A percentile compares a stretch with the other conserved stretches of the same genome.
These are phyloP conservation scores for Carallia brachiata DNA, from an alignment of 345 rosid genomes.

Conservation along the genomic window DNA sequence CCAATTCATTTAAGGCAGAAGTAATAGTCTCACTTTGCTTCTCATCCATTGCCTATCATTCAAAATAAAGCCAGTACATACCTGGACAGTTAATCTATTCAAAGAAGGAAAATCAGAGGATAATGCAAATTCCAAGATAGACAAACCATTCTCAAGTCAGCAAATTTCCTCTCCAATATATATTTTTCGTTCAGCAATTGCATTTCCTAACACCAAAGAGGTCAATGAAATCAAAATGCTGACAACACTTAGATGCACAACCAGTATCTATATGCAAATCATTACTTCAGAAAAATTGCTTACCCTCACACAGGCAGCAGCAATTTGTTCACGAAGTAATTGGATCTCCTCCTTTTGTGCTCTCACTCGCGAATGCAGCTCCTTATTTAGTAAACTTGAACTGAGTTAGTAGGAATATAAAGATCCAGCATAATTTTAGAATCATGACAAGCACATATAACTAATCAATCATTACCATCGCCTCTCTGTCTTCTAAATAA, in stretches of 20 bases:
- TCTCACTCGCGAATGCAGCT: constrained; percentile 51
- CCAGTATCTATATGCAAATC: constrained; percentile 2
- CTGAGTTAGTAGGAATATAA: constrained; percentile 20
- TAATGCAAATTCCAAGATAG: constrained; percentile 3
- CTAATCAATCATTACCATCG: constrained; percentile 48
- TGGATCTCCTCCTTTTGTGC: constrained; percentile 77
- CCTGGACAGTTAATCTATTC: no score
- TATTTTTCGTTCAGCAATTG: constrained; percentile 75
- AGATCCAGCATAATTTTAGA: constrained; percentile 9
- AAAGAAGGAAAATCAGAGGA: no score
- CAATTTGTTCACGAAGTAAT: constrained; percentile 71
- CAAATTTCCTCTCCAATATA: constrained; percentile 73
- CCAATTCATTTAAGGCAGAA: constrained; percentile 72
- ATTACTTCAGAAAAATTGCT: constrained; percentile 8
- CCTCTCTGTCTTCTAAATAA: constrained; percentile 54
- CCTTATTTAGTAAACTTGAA: constrained; percentile 39
- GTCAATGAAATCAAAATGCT: constrained; percentile 6
- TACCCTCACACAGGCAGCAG: constrained; percentile 74
- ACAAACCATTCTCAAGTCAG: constrained; percentile 93
- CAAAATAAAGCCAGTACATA: constrained; percentile 13
- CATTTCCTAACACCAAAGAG: constrained; percentile 61
- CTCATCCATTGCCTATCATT: constrained; percentile 77
- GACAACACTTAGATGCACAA: neutral
- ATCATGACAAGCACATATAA: constrained; percentile 7
- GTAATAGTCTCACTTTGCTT: constrained; percentile 75